phyloP scores from a whole-genome alignment of 495 filamentous ascomycete genomes.

The Penicillium daleae region DNA sequence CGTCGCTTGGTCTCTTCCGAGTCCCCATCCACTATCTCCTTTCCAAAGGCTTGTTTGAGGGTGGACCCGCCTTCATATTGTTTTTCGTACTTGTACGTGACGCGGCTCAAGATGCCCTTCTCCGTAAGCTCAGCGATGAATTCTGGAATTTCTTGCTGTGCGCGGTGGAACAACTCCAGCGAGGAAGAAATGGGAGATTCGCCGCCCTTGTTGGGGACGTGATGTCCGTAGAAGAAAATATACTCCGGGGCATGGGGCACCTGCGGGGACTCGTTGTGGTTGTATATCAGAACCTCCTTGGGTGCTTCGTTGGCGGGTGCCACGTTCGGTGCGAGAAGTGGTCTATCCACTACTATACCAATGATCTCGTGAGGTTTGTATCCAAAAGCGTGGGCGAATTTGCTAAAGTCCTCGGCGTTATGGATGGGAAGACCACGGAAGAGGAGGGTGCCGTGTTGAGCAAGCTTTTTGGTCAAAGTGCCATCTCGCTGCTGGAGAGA shows the following conservation, averaged over 20 bases:
- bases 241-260: constrained; percentile 58
- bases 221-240: constrained; percentile 54
- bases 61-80: constrained; percentile 55
- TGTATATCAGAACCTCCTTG: constrained; percentile 54
- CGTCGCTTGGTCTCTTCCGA: constrained; percentile 41
- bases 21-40: constrained; percentile 50
- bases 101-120: constrained; percentile 48
- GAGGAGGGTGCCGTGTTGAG: constrained; percentile 41
- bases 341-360: constrained; percentile 55
- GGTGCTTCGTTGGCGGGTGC: constrained; percentile 58
- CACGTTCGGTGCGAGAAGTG: constrained; percentile 55
- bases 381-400: constrained; percentile 58
- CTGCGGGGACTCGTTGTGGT: constrained; percentile 58
- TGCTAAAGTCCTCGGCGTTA: constrained; percentile 47
- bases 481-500: constrained; percentile 45
- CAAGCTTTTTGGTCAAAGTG: constrained; percentile 64
- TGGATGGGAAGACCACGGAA: constrained; percentile 40
- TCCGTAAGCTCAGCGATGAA: constrained; percentile 50
- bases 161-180: constrained; percentile 52
- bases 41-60: constrained; percentile 55
- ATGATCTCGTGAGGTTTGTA: constrained; percentile 60
- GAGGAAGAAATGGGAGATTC: constrained; percentile 58
- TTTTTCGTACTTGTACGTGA: constrained; percentile 50
- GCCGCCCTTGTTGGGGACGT: constrained; percentile 44
- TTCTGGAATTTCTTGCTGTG: constrained; percentile 50